Base-by-base conservation (phyloP, 257 asterid genomes). In the Fraxinus pennsylvanica region DNA sequence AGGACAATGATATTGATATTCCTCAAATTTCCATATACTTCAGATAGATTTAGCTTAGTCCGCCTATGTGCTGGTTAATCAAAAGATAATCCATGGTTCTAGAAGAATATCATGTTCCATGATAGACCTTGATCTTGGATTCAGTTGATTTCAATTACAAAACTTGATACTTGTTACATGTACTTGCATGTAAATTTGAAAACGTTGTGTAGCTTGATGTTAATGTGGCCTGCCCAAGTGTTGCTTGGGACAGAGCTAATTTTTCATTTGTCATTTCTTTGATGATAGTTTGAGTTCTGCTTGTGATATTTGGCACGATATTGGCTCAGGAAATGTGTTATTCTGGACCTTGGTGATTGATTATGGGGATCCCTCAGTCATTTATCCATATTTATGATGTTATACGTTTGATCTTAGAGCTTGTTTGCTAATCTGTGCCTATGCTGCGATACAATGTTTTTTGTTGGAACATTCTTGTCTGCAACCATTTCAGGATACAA, bases 1-100 rank as follows among this genome's bases (percentile, higher is more conserved):
- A 84, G 5, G 86, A 79, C 35, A 77, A 84, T 21, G 87, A 79
- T 50, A 21, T 84, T 21, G 88, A 86, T 69, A 80, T 86, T 43
- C 90, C 90, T 72, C 86, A 73, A 32, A 38, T 84, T 33, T 86
- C 86, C 17, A 45, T 84, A 5, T 84, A 86, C 87, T 86, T 78
- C 83, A 57, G 65, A 22, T 82, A 78, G 78, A 15, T 47, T 47
- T 35, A 43, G 30, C 22, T n/a, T 22, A 22, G 32, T 59, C 30
- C 30, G 9, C 32, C 32, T 15, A 71, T 10, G 61, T 8, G 9
- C 77, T 54, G 22, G 22, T 52, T 13, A 35, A 33, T 45, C 59
- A 47, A 36, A 63, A 50, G 33, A 45, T 66, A 50, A 59, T 50
- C 63, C 27, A 25, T 50, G 32, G 71, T 68, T 80, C 45, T 22